These are phyloP conservation scores for Elaphomyces granulatus DNA, from an alignment of 495 filamentous ascomycete genomes.

Conservation along the genomic window DNA sequence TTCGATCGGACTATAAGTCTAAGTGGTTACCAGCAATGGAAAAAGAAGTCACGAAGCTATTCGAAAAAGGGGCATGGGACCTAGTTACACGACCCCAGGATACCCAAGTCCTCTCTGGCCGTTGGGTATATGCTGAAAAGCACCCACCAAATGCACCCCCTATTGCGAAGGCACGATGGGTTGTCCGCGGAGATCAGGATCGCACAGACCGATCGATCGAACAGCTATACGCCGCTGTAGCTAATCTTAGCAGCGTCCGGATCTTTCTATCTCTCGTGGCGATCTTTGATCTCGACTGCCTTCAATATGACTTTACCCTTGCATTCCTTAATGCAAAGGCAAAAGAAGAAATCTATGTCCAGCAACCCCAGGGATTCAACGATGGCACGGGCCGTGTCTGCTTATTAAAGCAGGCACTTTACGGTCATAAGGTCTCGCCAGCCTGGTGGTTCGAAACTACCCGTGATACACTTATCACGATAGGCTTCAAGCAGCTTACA, in stretches of 20 bases:
- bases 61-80: too few relatives aligned
- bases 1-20: too few relatives aligned
- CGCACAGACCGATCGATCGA: not conserved
- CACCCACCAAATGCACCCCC: too few relatives aligned
- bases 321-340: not conserved
- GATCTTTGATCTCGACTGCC: not conserved
- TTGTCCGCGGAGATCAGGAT: slow-evolving; percentile 1
- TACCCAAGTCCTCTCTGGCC: too few relatives aligned
- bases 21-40: too few relatives aligned
- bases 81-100: too few relatives aligned
- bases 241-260: not conserved
- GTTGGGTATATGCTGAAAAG: too few relatives aligned
- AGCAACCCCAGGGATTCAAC: not conserved
- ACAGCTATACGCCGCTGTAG: not conserved
- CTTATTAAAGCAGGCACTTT: not conserved
- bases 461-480: not conserved
- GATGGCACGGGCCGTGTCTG: not conserved
- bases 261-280: slow-evolving; percentile 1
- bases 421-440: not conserved
- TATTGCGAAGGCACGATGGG: slow-evolving; percentile 3
- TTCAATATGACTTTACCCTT: not conserved
- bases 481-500: not conserved
- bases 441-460: not conserved
- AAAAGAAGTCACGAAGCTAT: too few relatives aligned
- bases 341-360: not conserved